Evolutionary conservation across 305 asterid species (phyloP).

Genomic region (Fraxinus albicans): DNA sequence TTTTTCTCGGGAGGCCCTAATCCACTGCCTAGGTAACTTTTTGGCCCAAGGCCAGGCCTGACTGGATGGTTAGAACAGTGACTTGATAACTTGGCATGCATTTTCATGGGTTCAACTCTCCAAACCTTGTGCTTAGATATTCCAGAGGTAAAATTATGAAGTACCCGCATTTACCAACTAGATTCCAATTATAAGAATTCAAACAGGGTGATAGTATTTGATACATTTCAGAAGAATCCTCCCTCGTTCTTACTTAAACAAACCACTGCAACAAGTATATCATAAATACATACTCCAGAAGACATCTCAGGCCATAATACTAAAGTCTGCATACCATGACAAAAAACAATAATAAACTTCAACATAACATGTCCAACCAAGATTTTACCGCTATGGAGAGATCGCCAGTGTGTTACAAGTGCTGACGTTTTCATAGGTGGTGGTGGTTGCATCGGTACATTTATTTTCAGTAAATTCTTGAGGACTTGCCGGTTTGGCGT

Average conservation of each 20-base stretch:
- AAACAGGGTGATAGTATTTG: not conserved
- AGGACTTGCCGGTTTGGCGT: slow-evolving; percentile 39
- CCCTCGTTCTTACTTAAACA: not conserved
- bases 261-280: not conserved
- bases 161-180: not conserved
- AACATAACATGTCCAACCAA: not conserved
- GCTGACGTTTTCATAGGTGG: slow-evolving; percentile 41
- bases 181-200: too few species aligned
- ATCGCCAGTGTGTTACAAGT: slow-evolving; percentile 14
- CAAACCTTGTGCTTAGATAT: not conserved
- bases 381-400: not conserved
- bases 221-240: not conserved
- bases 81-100: too few species aligned
- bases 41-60: not conserved
- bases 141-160: not conserved
- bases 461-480: slow-evolving; percentile 7
- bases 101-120: not conserved
- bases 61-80: not conserved
- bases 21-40: not conserved
- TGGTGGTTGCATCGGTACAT: slow-evolving; percentile 41
- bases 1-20: not conserved
- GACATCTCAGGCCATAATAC: not conserved
- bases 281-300: slow-evolving; percentile 14
- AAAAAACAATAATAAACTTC: not conserved
- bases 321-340: not conserved